Base-by-base conservation (phyloP, 805 yeast genomes). In the Lachancea sp. region DNA sequence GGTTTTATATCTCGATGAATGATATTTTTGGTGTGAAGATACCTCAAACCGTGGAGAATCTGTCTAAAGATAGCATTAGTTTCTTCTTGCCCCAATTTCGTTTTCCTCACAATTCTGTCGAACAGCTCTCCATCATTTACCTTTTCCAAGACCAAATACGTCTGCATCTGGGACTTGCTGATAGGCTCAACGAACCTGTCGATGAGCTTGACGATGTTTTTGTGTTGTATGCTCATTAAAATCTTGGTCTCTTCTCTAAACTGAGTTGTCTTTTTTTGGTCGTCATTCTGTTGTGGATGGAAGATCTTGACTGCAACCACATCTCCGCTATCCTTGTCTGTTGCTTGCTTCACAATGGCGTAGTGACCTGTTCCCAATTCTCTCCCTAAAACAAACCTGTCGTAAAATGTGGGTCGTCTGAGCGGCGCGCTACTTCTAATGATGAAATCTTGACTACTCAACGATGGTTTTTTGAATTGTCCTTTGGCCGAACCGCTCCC, bases 1-100 rank as follows among this genome's bases (percentile, higher is more conserved):
- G 93, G 93, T 61, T 85, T 85, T 53, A 85, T 73, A 62, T 85
- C 93, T 52, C 88, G 72, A 59, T 85, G 93, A 45, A 83, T 84
- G 42, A 85, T 82, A 53, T 81, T 85, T 47, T 72, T 63, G 40
- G 75, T 79, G 62, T 85, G 95, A 38, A 86, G 67, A 58, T 74
- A 82, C 48, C 78, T 73, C 36, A 85, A 64, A 1, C 91, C 93
- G 47, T 74, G 67, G 10, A 81, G 67, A 20, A 85, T 72, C 55
- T 85, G 93, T 54, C 73, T 78, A 54, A 79, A 79, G 2, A 85
- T 65, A 0, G 77, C 77, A 45, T 71, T 75, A 0, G 89, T 74
- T 57, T 85, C 91, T 39, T 72, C 70, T 55, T 80, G 81, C 30
- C 80, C 58, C 16, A 85, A 63, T 49, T 72, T 75, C 46, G 79